phyloP scores from a whole-genome alignment of 495 filamentous ascomycete genomes.

The Eremomyces bilateralis region DNA sequence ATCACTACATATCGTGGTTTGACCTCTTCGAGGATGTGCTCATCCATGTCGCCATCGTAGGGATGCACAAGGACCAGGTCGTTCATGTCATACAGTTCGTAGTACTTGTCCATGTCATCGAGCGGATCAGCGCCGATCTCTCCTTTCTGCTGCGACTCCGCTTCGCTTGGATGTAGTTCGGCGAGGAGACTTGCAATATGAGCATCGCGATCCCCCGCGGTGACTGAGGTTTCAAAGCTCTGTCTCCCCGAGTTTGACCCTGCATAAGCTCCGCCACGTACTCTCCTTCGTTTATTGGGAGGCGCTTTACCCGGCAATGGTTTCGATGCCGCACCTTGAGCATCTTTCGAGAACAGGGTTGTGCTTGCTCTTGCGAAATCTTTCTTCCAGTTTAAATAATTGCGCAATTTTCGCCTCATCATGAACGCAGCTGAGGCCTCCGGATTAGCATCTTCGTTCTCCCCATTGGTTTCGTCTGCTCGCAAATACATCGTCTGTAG shows the following conservation, averaged over 20 bases:
- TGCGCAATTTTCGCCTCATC: conserved; percentile 69
- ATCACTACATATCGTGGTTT: conserved; percentile 91
- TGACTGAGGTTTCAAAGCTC: conserved; percentile 45
- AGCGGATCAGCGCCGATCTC: conserved; percentile 65
- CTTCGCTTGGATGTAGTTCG: conserved; percentile 44
- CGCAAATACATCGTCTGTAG: conserved; percentile 75
- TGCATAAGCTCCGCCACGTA: conserved; percentile 45
- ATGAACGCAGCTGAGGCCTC: conserved; percentile 56
- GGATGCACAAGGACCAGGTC: conserved; percentile 77
- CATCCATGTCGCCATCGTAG: conserved; percentile 89
- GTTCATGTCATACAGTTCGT: conserved; percentile 80
- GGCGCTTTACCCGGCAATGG: conserved; percentile 39
- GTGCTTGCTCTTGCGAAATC: conserved; percentile 69
- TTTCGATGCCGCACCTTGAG: conserved; percentile 20
- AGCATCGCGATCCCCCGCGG: conserved; percentile 57
- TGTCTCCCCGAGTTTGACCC: conserved; percentile 32
- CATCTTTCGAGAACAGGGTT: conserved; percentile 36
- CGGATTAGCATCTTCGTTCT: conserved; percentile 22
- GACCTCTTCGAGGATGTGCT: conserved; percentile 81
- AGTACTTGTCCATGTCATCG: conserved; percentile 68
- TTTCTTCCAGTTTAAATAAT: conserved; percentile 82
- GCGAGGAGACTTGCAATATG: conserved; percentile 47
- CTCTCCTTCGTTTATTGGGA: conserved; percentile 67
- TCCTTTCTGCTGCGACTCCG: conserved; percentile 39
- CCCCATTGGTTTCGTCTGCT: conserved; percentile 23